Percentiles rank a stretch among this genome's conserved stretches.
Evolutionary conservation across 2,329 filamentous ascomycete species (phyloP).

Genomic region (Pseudogymnoascus verrucosus): DNA sequence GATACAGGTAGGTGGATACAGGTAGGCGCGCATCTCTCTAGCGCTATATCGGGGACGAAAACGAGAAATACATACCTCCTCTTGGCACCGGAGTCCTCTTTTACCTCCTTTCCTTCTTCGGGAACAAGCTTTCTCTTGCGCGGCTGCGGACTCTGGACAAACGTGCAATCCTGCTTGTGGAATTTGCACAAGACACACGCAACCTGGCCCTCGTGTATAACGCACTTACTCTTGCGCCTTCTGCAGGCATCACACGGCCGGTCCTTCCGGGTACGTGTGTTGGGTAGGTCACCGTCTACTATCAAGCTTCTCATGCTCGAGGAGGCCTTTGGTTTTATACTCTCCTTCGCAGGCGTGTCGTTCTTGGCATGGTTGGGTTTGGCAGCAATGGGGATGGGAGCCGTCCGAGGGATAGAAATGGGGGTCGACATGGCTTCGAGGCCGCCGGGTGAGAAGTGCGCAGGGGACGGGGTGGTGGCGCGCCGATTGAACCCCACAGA

Average conservation of each 20-base stretch:
- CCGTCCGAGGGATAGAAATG: slow-evolving; percentile 48
- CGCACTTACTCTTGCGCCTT: slow-evolving; percentile 66
- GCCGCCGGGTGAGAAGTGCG: slow-evolving; percentile 7
- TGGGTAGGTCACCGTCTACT: slow-evolving; percentile 17
- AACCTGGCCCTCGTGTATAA: slow-evolving; percentile 66
- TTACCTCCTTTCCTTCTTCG: slow-evolving; percentile 48
- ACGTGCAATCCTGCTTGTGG: slow-evolving; percentile 71
- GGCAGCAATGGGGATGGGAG: slow-evolving; percentile 58
- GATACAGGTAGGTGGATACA: background rate
- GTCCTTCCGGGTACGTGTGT: slow-evolving; percentile 39
- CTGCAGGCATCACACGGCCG: slow-evolving; percentile 67
- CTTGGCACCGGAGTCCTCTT: slow-evolving; percentile 54
- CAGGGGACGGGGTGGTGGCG: slow-evolving; percentile 1
- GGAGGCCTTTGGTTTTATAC: slow-evolving; percentile 25
- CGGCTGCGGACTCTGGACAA: slow-evolving; percentile 66
- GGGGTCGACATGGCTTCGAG: slow-evolving; percentile 42
- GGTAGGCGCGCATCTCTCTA: slow-evolving; percentile 9
- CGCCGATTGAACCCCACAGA: slow-evolving; percentile 4
- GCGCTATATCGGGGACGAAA: slow-evolving; percentile 18
- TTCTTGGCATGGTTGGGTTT: slow-evolving; percentile 39
- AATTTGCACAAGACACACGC: slow-evolving; percentile 70
- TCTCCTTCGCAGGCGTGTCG: slow-evolving; percentile 28
- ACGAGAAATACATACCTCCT: slow-evolving; percentile 48
- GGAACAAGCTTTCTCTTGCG: slow-evolving; percentile 64
- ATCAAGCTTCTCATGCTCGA: slow-evolving; percentile 39